Evolutionary conservation across 208 protist species (phyloP).

Genomic region (Crithidia mellificae): DNA sequence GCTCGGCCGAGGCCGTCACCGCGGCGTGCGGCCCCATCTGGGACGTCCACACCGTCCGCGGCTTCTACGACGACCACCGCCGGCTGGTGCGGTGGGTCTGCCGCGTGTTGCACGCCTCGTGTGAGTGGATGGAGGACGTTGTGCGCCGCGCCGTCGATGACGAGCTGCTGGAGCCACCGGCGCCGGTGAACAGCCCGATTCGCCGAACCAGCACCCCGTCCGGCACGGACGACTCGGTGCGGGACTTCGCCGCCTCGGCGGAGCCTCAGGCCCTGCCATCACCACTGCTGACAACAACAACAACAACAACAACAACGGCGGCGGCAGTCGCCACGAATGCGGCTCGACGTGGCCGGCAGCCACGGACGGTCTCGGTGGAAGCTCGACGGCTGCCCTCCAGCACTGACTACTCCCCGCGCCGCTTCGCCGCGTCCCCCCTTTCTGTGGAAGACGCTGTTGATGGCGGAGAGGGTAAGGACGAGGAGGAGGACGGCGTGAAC

Average conservation of each 20-base stretch:
- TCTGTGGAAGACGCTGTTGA: neutral
- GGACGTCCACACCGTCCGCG: conserved; percentile 30
- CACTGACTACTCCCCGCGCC: conserved; percentile 1
- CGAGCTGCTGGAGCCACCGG: conserved; percentile 6
- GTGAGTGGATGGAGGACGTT: conserved; percentile 32
- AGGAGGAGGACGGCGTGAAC: neutral
- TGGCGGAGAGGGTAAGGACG: neutral
- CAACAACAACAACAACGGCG: no score
- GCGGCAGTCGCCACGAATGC: no score
- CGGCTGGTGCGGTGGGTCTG: conserved; percentile 23
- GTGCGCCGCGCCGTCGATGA: conserved; percentile 27
- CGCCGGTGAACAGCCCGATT: neutral
- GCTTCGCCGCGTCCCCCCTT: neutral
- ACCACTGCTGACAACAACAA: neutral
- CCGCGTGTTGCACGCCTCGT: conserved; percentile 26
- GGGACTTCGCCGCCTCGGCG: neutral
- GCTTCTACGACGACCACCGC: conserved; percentile 30
- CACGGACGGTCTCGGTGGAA: conserved; percentile 3
- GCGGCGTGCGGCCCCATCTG: conserved; percentile 40
- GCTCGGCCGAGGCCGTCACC: conserved; percentile 27
- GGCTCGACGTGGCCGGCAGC: neutral
- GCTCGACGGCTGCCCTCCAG: neutral
- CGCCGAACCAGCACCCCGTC: neutral
- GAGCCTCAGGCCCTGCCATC: neutral
- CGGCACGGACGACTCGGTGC: neutral